A percentile compares a stretch with the other conserved stretches of the same genome.
Evolutionary conservation across 768 basidiomycete species (phyloP).

Genomic region (Paxillus rubicundulus): DNA sequence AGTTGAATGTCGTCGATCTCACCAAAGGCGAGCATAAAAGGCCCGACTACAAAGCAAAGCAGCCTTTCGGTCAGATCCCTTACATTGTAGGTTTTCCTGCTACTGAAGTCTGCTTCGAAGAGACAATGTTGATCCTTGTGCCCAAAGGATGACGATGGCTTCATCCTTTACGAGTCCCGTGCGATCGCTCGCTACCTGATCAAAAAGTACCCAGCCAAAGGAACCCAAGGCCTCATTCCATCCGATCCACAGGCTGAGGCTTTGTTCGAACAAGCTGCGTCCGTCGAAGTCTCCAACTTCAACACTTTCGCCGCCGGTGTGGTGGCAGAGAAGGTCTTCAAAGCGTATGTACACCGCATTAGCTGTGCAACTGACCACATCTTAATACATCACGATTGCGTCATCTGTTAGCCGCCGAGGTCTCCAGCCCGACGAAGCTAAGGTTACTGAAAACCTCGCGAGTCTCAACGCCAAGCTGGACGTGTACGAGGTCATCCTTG

Average conservation of each 20-base stretch:
- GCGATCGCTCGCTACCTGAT: slow-evolving; percentile 61
- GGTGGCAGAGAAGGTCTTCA: slow-evolving; percentile 51
- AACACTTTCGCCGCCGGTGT: slow-evolving; percentile 39
- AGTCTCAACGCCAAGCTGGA: slow-evolving; percentile 40
- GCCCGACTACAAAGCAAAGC: slow-evolving; percentile 40
- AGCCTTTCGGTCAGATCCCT: slow-evolving; percentile 60
- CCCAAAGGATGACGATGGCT: slow-evolving; percentile 55
- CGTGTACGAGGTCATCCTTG: slow-evolving; percentile 51
- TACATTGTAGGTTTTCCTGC: slow-evolving; percentile 32
- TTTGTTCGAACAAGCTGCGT: slow-evolving; percentile 33
- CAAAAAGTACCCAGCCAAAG: slow-evolving; percentile 50
- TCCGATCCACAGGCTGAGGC: slow-evolving; percentile 33
- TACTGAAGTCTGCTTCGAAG: not conserved
- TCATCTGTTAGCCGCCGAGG: slow-evolving; percentile 13
- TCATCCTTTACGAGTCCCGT: slow-evolving; percentile 60
- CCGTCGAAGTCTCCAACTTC: slow-evolving; percentile 54
- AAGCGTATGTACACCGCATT: slow-evolving; percentile 35
- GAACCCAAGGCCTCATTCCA: slow-evolving; percentile 48
- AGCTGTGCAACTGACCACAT: too few relatives aligned
- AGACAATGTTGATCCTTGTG: not conserved
- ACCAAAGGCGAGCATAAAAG: slow-evolving; percentile 45
- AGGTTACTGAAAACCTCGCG: slow-evolving; percentile 8
- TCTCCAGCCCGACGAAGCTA: slow-evolving; percentile 20
- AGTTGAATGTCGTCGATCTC: slow-evolving; percentile 45
- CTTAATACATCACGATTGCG: not conserved